Evolutionary conservation across 228 moss, liverwort and hornwort genomes (phyloP), one percentile per base, ranked within the genome.

Genomic region (Sphagnum fallax): DNA sequence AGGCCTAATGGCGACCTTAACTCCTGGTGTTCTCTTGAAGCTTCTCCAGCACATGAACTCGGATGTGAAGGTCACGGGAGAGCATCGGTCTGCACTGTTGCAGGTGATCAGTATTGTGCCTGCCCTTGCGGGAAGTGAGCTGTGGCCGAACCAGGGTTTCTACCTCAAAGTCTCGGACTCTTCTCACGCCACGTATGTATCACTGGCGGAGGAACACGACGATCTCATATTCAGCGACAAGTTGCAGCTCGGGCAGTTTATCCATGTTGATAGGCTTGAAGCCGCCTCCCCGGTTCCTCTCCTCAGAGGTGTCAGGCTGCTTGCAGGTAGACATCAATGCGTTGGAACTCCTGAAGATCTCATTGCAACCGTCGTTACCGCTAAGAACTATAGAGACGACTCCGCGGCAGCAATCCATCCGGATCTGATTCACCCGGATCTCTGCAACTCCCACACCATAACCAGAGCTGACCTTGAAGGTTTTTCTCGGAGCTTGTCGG

Each of bases 201-300:
- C 94, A 0, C 80, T 98, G 8, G 91, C 84, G n/a, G 94, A 92
- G 69, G 98, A 98, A 77, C 91, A 93, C 64, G 94, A 92, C 58
- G 98, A 98, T 78, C 80, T 98, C 66, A 98, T 98, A n/a, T 79
- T 98, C 69, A 93, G 94, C 70, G 98, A 98, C 70, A 94, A 94
- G 80, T 65, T 98, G 66, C 98, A 98, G 81, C 90, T 98, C 4
- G 98, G 98, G 6, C 98, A 98, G 70, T 98, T 83, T 53, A 88
- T 98, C 84, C 89, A 98, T 66, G 94, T 94, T 49, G 98, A 98
- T 57, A 83, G 91, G 50, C 84, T 98, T 4, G 98, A 98, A 68
- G 90, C 92, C 4, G 98, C 87, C 50, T 90, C 90, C 50, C 98
- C 98, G 0, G 90, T 90, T 52, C 98, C 98, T 50, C 77, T 92